A percentile compares a stretch with the other conserved stretches of the same genome.
phyloP scores from a whole-genome alignment of 371 early-diverging fungal genomes.

The Rhizopus sp. region DNA sequence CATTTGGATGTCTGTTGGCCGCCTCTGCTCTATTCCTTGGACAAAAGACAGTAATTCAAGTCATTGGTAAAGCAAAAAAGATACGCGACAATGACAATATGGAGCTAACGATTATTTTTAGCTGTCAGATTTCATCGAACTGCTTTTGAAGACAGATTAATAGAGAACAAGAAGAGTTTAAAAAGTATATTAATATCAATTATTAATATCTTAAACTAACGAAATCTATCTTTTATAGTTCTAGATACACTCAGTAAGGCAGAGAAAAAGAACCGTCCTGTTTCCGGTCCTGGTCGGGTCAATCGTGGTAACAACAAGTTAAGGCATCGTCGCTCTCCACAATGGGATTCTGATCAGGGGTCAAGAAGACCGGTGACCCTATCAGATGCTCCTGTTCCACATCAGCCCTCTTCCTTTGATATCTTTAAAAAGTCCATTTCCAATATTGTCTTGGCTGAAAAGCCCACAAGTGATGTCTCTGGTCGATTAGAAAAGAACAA shows the following conservation, averaged over 20 bases:
- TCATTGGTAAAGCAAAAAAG: slow-evolving; percentile 41
- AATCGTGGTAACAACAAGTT: slow-evolving; percentile 3
- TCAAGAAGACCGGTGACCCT: neutral
- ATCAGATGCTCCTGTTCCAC: slow-evolving; percentile 6
- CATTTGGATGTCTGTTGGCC: slow-evolving; percentile 44
- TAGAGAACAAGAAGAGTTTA: slow-evolving; percentile 56
- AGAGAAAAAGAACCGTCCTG: slow-evolving; percentile 35
- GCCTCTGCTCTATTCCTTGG: slow-evolving; percentile 36
- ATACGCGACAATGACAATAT: neutral
- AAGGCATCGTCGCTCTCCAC: slow-evolving; percentile 20
- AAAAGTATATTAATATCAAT: slow-evolving; percentile 35
- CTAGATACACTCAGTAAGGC: slow-evolving; percentile 45
- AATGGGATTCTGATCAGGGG: neutral
- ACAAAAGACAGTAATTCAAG: slow-evolving; percentile 46
- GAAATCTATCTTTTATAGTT: slow-evolving; percentile 22
- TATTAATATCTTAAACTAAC: neutral
- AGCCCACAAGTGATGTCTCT: slow-evolving; percentile 25
- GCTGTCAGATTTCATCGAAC: slow-evolving; percentile 59
- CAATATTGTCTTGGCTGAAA: slow-evolving; percentile 39
- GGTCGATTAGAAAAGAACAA: slow-evolving; percentile 32
- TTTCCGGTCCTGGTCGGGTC: slow-evolving; percentile 8
- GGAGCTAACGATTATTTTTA: slow-evolving; percentile 10
- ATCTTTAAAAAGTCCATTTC: slow-evolving; percentile 36
- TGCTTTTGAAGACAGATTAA: slow-evolving; percentile 59
- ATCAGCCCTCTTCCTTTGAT: slow-evolving; percentile 17